phyloP scores from a whole-genome alignment of 2,329 filamentous ascomycete genomes.

The Blastomyces silverae region DNA sequence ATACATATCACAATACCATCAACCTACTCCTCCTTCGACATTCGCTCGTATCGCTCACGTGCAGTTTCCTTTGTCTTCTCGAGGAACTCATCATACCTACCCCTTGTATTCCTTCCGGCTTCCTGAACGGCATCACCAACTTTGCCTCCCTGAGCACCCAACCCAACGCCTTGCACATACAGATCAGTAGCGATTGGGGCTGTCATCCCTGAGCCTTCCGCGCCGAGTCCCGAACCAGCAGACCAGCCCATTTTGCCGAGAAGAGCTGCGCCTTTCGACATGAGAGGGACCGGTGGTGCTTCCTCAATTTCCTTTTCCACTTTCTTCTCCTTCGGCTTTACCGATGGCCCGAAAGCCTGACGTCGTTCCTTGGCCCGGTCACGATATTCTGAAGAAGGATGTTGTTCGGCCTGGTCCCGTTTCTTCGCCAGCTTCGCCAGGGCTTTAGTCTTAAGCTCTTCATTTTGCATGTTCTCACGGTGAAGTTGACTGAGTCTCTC shows the following conservation, averaged over 20 bases:
- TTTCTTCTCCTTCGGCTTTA: conserved; percentile 33
- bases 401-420: conserved; percentile 26
- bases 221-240: conserved; percentile 44
- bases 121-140: conserved; percentile 45
- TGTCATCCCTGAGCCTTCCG: conserved; percentile 44
- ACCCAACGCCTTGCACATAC: conserved; percentile 46
- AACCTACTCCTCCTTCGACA: conserved; percentile 26
- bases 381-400: conserved; percentile 38
- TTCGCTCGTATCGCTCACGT: conserved; percentile 43
- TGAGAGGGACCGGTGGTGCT: conserved; percentile 26
- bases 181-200: conserved; percentile 44
- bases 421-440: conserved; percentile 41
- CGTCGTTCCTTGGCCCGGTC: conserved; percentile 44
- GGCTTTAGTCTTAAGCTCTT: conserved; percentile 40
- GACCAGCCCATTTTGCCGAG: conserved; percentile 49
- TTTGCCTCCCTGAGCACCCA: conserved; percentile 46
- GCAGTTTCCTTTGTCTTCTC: conserved; percentile 44
- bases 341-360: conserved; percentile 37
- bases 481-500: conserved; percentile 55
- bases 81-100: conserved; percentile 44
- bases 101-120: conserved; percentile 44
- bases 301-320: conserved; percentile 27
- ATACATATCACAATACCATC: background rate
- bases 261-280: conserved; percentile 46
- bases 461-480: conserved; percentile 49